phyloP scores from a whole-genome alignment of 345 rosid genomes.

The Bretschneidera sinensis region DNA sequence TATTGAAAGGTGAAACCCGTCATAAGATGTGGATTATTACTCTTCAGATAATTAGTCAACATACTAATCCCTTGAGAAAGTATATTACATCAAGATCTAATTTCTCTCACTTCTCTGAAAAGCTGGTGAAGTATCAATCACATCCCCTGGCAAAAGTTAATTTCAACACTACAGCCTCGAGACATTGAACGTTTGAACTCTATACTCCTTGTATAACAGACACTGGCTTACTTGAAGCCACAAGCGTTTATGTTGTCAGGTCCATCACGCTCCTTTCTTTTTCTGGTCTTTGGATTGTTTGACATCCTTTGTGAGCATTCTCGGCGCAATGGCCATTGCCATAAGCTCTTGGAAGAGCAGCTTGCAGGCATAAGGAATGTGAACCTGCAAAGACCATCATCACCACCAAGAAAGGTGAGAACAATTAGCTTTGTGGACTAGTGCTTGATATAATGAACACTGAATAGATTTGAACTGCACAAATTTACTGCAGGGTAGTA shows the following conservation, averaged over 20 bases:
- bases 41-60: too few relatives aligned
- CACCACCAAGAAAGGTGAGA: neutral
- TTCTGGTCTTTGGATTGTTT: conserved; percentile 45
- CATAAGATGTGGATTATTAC: too few relatives aligned
- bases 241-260: neutral
- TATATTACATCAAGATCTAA: too few relatives aligned
- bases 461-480: neutral
- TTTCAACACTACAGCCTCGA: neutral
- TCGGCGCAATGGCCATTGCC: conserved; percentile 99
- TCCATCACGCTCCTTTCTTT: conserved; percentile 49
- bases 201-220: neutral
- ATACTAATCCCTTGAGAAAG: too few relatives aligned
- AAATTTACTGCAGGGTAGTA: neutral
- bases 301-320: conserved; percentile 78
- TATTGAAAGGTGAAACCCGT: too few relatives aligned
- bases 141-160: neutral
- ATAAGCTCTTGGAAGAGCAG: conserved; percentile 94
- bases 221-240: neutral
- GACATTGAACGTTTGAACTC: neutral
- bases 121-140: too few relatives aligned
- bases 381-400: conserved; percentile 41
- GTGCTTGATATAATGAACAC: neutral
- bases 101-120: too few relatives aligned
- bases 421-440: neutral
- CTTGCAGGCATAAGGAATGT: conserved; percentile 93